Conservation (phyloP, 352 stramenopile species). For the Globisporangium takayamanum region DNA sequence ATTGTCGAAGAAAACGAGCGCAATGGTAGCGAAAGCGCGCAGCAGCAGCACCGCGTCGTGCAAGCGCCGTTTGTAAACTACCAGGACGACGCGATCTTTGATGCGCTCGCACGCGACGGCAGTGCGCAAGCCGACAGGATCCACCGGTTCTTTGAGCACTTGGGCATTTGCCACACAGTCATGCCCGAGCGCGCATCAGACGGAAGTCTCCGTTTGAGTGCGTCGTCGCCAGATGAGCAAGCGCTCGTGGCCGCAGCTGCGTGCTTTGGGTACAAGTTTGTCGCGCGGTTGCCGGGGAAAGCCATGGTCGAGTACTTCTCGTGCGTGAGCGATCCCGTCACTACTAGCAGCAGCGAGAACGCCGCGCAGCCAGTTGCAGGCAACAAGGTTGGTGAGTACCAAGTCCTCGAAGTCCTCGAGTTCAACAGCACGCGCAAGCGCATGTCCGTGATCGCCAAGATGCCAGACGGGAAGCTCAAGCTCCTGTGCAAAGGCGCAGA, state of each 20-base stretch:
- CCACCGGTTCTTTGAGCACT: conserved; percentile 76
- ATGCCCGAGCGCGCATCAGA: conserved; percentile 94
- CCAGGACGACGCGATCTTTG: conserved; percentile 76
- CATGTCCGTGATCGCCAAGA: conserved; percentile 90
- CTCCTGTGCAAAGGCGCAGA: conserved; percentile 87
- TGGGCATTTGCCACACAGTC: conserved; percentile 94
- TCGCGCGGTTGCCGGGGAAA: conserved; percentile 57
- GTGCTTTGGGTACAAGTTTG: conserved; percentile 84
- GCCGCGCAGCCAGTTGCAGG: conserved; percentile 25
- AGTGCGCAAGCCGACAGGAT: conserved; percentile 48
- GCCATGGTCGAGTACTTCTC: conserved; percentile 74
- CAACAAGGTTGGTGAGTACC: conserved; percentile 41
- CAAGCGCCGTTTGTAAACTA: conserved; percentile 85
- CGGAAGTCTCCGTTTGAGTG: conserved; percentile 78
- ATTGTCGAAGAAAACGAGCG: conserved; percentile 24
- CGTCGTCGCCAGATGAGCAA: conserved; percentile 90
- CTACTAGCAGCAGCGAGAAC: conserved; percentile 6
- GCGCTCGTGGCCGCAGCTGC: conserved; percentile 77
- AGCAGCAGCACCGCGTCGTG: conserved; percentile 43
- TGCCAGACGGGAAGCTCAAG: conserved; percentile 45
- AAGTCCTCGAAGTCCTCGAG: conserved; percentile 91
- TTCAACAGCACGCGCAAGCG: conserved; percentile 95
- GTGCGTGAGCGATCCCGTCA: conserved; percentile 22
- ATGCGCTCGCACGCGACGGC: conserved; percentile 33
- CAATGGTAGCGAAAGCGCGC: conserved; percentile 22